A percentile compares a stretch with the other conserved stretches of the same genome.
Conservation (phyloP, 495 filamentous ascomycete species). For the Xylaria intraflava region DNA sequence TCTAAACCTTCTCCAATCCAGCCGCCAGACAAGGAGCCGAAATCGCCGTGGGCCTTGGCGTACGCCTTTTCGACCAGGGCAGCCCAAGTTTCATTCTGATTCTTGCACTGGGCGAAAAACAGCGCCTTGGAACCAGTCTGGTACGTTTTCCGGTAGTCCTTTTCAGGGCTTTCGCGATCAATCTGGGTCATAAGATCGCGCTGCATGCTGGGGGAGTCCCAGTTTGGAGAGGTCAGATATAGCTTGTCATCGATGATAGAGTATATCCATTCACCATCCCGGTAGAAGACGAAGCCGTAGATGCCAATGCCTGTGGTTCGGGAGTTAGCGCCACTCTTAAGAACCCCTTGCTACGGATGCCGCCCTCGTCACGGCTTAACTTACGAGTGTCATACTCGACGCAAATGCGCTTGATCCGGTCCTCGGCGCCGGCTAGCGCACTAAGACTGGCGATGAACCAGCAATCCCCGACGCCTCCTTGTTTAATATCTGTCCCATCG, state of each 20-base stretch:
- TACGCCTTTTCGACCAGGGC: slow-evolving; percentile 85
- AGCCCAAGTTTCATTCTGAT: slow-evolving; percentile 91
- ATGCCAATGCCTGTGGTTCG: slow-evolving; percentile 60
- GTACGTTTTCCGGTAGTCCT: slow-evolving; percentile 72
- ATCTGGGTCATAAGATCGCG: slow-evolving; percentile 46
- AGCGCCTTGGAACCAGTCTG: slow-evolving; percentile 76
- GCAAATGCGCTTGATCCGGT: slow-evolving; percentile 72
- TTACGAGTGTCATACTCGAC: slow-evolving; percentile 61
- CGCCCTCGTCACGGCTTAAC: background rate
- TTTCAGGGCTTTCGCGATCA: slow-evolving; percentile 61
- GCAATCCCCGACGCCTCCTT: slow-evolving; percentile 80
- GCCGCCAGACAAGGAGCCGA: slow-evolving; percentile 74
- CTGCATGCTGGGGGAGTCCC: slow-evolving; percentile 56
- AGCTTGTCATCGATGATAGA: slow-evolving; percentile 80
- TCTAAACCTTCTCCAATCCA: slow-evolving; percentile 86
- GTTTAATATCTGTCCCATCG: slow-evolving; percentile 70
- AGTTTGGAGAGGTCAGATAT: slow-evolving; percentile 76
- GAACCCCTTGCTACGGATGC: background rate
- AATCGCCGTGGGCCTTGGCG: slow-evolving; percentile 91
- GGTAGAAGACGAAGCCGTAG: slow-evolving; percentile 91
- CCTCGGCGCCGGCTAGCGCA: slow-evolving; percentile 71
- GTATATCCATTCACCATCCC: slow-evolving; percentile 93
- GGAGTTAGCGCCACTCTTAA: background rate
- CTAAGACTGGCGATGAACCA: slow-evolving; percentile 89
- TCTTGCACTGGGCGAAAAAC: slow-evolving; percentile 80